Base-by-base conservation (phyloP, 2,329 filamentous ascomycete genomes). In the Xylariaceae sp. region DNA sequence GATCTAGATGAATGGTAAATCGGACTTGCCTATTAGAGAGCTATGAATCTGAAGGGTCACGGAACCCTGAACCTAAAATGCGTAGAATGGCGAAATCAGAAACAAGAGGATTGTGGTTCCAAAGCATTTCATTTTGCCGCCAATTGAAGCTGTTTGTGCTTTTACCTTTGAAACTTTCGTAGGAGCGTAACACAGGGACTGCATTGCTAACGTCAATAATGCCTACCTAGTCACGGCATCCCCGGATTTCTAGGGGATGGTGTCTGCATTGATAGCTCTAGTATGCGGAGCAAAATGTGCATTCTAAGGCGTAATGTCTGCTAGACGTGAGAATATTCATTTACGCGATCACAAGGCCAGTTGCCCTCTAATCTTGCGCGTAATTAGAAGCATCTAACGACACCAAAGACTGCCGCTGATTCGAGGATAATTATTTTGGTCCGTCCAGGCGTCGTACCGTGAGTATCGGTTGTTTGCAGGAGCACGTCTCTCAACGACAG, bases 381-480 rank as follows among this genome's bases (percentile, higher is more conserved):
- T 16, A 11, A 16, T 42, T 18, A n/a, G 13, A 24, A 18, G 18
- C 3, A 26, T 21, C 24, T 3, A 13, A 20, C 30, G 15, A 13
- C 29, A 44, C 32, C 37, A 44, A 36, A 37, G 32, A n/a, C n/a
- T 30, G 30, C 5, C 10, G 24, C 42, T 55, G 51, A 57, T 57
- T 57, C 55, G 55, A 57, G 55, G 55, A 57, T 57, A 54, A 57
- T 54, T 51, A 21, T 47, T 43, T 45, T 23, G 36, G 36, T 43
- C 29, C 40, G 20, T 26, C 40, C 20, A 26, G 10, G n/a, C 42
- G 33, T 6, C 9, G 21, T 32, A 21, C 11, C 30, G 16, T 41
- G 37, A 39, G 23, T 30, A 7, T 32, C 21, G 39, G 48, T 23
- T 9, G 11, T 27, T n/a, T n/a, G n/a, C 32, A 33, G 50, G 37